Base-by-base conservation (phyloP, 495 filamentous ascomycete genomes). In the Cercophora samala region DNA sequence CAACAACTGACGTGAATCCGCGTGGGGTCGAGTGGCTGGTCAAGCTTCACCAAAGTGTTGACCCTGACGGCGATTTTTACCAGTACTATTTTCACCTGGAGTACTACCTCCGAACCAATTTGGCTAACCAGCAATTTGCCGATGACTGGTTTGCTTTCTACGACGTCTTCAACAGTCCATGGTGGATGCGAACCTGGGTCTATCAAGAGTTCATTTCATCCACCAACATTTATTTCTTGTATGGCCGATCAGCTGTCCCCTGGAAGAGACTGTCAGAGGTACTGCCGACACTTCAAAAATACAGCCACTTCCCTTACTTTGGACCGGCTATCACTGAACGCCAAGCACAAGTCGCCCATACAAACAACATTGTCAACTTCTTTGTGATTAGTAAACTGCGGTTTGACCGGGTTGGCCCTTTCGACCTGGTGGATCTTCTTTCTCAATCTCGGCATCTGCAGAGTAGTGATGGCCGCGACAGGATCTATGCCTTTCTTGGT, bases 161-260 rank as follows among this genome's bases (percentile, higher is more conserved):
- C 60, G 42, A 62, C 15, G 32, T 66, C 58, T 65, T 66, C 65
- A 52, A 23, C 18, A 54, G 37, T 58, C 65, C 65, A 6, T 66
- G 65, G 65, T 66, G 65, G 65, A 53, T 24, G 23, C 58, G 65
- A 37, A 56, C 65, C 11, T 66, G 65, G 65, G 65, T 66, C 26
- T 66, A 66, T 56, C 65, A 66, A 37, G 65, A 66, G 46, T 66
- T 66, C 13, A 62, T 66, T 60, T 66, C 60, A 24, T 66, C 65
- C 9, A 5, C 58, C 9, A 23, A 62, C 18, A 55, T 58, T 24
- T 24, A 42, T 22, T 60, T 66, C 19, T 22, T 66, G 32, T 60
- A 60, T 42, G 64, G 64, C 8, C 18, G 29, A 21, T 19, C 64
- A 13, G 60, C 64, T 32, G 23, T 65, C 6, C 21, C 64, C n/a